phyloP scores from a whole-genome alignment of 768 basidiomycete species.

The Lactarius tabidus region DNA sequence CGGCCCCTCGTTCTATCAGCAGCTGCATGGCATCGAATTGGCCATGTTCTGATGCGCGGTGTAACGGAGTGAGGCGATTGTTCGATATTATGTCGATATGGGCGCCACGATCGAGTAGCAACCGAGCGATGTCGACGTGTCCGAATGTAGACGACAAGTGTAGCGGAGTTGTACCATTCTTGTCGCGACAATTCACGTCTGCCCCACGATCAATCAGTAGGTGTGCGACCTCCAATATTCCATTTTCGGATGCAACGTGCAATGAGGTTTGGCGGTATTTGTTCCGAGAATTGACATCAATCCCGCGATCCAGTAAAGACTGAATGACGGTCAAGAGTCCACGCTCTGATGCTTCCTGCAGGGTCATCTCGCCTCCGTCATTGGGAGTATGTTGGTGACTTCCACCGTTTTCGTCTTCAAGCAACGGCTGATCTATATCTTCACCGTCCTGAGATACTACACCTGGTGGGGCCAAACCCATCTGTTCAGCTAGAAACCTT shows the following conservation, averaged over 20 bases:
- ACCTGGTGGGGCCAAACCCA: background rate
- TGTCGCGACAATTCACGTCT: background rate
- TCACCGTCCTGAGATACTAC: background rate
- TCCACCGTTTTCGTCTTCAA: background rate
- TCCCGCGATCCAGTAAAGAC: background rate
- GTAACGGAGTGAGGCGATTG: background rate
- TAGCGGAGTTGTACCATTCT: background rate
- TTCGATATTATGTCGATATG: background rate
- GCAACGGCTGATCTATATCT: background rate
- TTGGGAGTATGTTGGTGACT: background rate
- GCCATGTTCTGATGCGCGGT: background rate
- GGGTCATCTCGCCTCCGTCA: background rate
- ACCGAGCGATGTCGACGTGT: background rate
- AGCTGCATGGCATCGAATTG: background rate
- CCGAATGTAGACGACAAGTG: rapidly evolving
- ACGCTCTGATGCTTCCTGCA: background rate
- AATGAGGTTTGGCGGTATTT: background rate
- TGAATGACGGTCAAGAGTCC: background rate
- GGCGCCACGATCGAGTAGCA: background rate
- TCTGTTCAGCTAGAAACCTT: background rate
- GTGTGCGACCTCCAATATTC: background rate
- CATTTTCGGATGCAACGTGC: background rate
- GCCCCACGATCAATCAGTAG: background rate
- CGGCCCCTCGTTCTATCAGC: background rate
- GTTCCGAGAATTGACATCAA: background rate